phyloP scores from a whole-genome alignment of 1,284 basidiomycete genomes.

The Trametes hirsuta region DNA sequence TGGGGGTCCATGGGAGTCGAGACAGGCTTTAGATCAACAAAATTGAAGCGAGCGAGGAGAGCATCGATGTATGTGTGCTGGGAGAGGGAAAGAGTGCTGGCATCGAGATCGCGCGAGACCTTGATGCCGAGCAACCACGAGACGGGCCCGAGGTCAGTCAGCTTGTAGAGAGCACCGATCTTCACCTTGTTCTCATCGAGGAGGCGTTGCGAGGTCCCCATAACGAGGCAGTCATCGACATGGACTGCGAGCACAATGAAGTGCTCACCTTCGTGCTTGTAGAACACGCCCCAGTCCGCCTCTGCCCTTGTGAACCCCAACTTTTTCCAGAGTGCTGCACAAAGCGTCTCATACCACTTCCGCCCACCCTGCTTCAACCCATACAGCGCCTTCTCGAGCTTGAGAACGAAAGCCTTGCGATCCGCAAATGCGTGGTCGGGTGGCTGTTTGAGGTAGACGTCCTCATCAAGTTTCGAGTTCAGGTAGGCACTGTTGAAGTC shows the following conservation, averaged over 20 bases:
- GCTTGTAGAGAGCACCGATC: slow-evolving; percentile 22
- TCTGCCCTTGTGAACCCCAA: slow-evolving; percentile 27
- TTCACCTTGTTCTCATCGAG: slow-evolving; percentile 6
- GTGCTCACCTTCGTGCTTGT: background rate
- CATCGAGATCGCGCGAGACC: slow-evolving; percentile 22
- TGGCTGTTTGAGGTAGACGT: slow-evolving; percentile 43
- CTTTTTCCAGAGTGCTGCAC: slow-evolving; percentile 1
- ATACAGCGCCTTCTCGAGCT: slow-evolving; percentile 29
- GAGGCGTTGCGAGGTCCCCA: slow-evolving; percentile 11
- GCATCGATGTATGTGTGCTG: background rate
- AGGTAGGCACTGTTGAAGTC: slow-evolving; percentile 43
- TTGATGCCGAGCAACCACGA: slow-evolving; percentile 31
- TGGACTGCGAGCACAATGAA: slow-evolving; percentile 23
- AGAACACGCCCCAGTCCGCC: slow-evolving; percentile 28
- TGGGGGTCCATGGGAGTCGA: slow-evolving; percentile 6
- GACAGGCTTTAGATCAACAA: background rate
- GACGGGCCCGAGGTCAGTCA: slow-evolving; percentile 30
- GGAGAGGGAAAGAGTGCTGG: background rate
- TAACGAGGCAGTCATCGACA: slow-evolving; percentile 27
- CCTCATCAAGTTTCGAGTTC: slow-evolving; percentile 40
- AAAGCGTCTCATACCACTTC: slow-evolving; percentile 33
- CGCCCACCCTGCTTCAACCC: slow-evolving; percentile 37
- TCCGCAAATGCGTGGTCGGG: slow-evolving; percentile 29
- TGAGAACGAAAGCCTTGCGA: slow-evolving; percentile 7
- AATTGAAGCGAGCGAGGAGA: background rate